Conservation (phyloP, 306 rosid genomes). For the Prunus mira region DNA sequence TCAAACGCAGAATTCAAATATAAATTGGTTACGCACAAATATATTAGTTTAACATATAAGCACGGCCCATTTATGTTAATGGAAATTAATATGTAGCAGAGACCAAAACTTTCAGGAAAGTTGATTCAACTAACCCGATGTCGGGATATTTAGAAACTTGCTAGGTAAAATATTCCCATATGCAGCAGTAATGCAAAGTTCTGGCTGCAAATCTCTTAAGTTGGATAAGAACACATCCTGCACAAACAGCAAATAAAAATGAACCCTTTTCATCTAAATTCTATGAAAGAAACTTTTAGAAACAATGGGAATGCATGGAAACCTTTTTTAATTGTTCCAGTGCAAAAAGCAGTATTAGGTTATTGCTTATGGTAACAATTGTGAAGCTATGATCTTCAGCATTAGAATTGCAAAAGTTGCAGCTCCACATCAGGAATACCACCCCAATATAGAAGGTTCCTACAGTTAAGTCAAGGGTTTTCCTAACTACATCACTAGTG, state of each 20-base stretch:
- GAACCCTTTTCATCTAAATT: neutral
- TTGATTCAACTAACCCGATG: conserved; percentile 46
- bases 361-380: neutral
- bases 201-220: conserved; percentile 71
- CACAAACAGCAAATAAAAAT: conserved; percentile 10
- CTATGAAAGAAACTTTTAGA: neutral
- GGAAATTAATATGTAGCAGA: neutral
- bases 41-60: neutral
- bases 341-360: neutral
- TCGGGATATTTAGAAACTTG: conserved; percentile 50
- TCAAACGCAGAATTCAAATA: neutral
- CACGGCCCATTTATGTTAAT: neutral
- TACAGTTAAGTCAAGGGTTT: neutral
- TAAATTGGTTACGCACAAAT: neutral
- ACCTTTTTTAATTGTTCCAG: neutral
- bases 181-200: conserved; percentile 67
- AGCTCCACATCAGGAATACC: neutral
- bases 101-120: neutral
- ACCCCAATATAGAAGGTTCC: neutral
- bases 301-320: neutral
- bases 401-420: neutral
- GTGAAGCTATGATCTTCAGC: neutral
- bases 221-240: conserved; percentile 71
- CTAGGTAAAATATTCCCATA: conserved; percentile 58
- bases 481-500: neutral